These are phyloP conservation scores for Nakazawaea laoshanensis DNA, from an alignment of 805 yeast species.

Conservation along the genomic window DNA sequence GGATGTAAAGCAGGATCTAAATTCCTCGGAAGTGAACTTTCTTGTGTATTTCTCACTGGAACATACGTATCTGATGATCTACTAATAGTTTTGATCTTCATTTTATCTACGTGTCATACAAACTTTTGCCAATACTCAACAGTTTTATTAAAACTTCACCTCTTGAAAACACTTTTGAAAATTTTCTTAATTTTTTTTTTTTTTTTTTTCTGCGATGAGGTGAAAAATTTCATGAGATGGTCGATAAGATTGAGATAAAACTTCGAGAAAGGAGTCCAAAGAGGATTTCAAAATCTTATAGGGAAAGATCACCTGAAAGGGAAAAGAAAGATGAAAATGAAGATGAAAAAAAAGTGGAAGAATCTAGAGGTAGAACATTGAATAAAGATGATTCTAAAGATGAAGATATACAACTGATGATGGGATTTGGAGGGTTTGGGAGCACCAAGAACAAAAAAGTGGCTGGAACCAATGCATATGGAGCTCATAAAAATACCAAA, in stretches of 20 bases:
- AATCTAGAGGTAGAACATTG: conserved; percentile 1
- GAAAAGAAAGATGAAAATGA: not conserved
- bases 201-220: not conserved
- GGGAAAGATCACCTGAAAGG: no score
- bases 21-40: conserved; percentile 79
- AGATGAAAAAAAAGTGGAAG: not conserved
- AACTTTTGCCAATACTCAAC: no score
- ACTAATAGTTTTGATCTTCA: conserved; percentile 84
- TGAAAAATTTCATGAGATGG: not conserved
- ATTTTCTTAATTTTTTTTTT: not conserved
- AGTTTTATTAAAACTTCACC: no score
- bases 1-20: conserved; percentile 93
- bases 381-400: not conserved
- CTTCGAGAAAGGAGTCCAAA: not conserved
- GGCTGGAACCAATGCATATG: conserved; percentile 35
- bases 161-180: no score
- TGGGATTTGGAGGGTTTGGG: conserved; percentile 53
- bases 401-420: conserved; percentile 29
- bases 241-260: not conserved
- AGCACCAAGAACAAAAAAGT: conserved; percentile 53
- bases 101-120: conserved; percentile 13
- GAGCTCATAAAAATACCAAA: conserved; percentile 28
- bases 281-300: not conserved
- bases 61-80: conserved; percentile 89
- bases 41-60: conserved; percentile 87